Base-by-base conservation (phyloP, 495 filamentous ascomycete genomes). In the Penicillium chermesinum region DNA sequence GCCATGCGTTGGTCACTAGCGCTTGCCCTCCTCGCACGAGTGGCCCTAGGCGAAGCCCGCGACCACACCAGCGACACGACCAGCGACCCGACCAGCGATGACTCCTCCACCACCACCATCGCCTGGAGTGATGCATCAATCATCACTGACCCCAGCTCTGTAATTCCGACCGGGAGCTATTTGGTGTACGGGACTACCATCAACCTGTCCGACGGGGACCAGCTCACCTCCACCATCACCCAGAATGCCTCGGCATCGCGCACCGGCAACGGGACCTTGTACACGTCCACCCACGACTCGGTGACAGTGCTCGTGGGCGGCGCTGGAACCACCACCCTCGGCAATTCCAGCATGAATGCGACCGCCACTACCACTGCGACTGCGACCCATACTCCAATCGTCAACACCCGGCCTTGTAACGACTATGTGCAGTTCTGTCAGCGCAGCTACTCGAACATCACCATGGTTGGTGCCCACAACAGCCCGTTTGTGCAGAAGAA, bases 371-470 rank as follows among this genome's bases (percentile, higher is more conserved):
- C 67, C 22, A 52, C 71, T 1, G 57, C 63, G 5, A 62, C 74
- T 0, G 39, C 75, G 2, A 55, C 69, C 7, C 67, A 78, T 0
- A 57, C 65, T 14, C 67, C 78, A 0, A 78, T 77, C 1, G 77
- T 77, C n/a, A 88, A 88, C 57, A 87, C 83, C 0, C 80, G 77
- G 46, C 82, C 89, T 2, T 97, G 91, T 75, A 97, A 97, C 64
- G 78, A 80, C 62, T 87, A 91, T 55, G 67, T 81, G n/a, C 88
- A 94, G 59, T 82, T 95, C 58, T 97, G 91, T 67, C 63, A 60
- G 7, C 77, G 89, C 38, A 81, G 80, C 46, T 97, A 91, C 61
- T 86, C 86, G 69, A 93, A 96, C 64, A 87, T 97, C 62, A 93
- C 90, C 45, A 74, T 88, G 59, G 82, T 97, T 2, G 87, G 84